Conservation (phyloP, 345 rosid genomes). For the Rhodamnia argentea region DNA sequence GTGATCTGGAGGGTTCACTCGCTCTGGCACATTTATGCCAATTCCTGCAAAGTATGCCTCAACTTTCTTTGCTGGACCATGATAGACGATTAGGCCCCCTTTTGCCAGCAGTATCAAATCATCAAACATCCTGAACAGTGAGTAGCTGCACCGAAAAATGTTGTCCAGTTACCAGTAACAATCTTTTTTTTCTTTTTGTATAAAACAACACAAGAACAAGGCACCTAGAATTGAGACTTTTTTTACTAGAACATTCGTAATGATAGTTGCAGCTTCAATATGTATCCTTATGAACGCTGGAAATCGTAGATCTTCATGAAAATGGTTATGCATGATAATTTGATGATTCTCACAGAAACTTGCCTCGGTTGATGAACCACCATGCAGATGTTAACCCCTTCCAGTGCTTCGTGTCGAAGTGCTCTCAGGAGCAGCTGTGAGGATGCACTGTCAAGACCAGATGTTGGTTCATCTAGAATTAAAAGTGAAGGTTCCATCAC, state of each 20-base stretch:
- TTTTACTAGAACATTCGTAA: not conserved
- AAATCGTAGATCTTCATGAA: not conserved
- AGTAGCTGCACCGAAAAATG: conserved; percentile 54
- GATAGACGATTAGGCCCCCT: conserved; percentile 83
- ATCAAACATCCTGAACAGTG: conserved; percentile 76
- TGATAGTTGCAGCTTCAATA: not conserved
- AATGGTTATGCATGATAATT: not conserved
- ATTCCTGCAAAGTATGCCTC: conserved; percentile 77
- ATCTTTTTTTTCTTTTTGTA: not conserved
- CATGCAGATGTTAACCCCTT: conserved; percentile 90
- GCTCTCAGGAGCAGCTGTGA: conserved; percentile 84
- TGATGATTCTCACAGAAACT: not conserved
- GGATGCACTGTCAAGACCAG: conserved; percentile 97
- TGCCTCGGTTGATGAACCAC: conserved; percentile 98
- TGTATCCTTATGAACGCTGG: not conserved
- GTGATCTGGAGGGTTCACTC: conserved; percentile 92
- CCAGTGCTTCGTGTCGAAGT: conserved; percentile 84
- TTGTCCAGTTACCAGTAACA: not conserved
- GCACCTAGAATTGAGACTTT: not conserved
- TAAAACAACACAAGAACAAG: not conserved
- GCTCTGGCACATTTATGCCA: conserved; percentile 75
- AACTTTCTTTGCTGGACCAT: conserved; percentile 63
- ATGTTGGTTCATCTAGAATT: conserved; percentile 93
- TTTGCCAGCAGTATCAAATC: conserved; percentile 84
- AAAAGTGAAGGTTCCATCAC: conserved; percentile 95